phyloP scores from a whole-genome alignment of 768 basidiomycete species.

The Lactarius psammicola region DNA sequence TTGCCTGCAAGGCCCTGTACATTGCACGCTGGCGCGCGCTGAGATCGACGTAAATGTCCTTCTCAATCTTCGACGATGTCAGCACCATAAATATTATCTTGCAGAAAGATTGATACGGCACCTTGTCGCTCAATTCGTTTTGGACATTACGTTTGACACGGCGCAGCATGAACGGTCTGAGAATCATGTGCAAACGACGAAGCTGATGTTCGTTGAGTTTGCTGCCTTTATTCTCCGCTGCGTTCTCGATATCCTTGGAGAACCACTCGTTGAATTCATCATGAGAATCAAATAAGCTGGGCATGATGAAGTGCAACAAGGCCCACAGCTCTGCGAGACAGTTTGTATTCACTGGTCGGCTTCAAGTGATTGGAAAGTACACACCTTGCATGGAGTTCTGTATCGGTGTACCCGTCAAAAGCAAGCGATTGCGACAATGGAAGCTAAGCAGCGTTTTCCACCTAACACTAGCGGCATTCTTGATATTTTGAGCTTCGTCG shows the following conservation, averaged over 20 bases:
- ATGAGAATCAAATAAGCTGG: slow-evolving; percentile 96
- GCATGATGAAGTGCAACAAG: slow-evolving; percentile 99
- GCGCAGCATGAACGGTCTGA: slow-evolving; percentile 98
- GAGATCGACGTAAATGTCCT: slow-evolving; percentile 91
- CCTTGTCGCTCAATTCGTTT: slow-evolving; percentile 99
- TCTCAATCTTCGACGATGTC: slow-evolving; percentile 72
- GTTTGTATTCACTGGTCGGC: neutral
- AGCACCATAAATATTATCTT: neutral
- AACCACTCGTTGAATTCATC: slow-evolving; percentile 99
- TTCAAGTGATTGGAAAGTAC: slow-evolving; percentile 24
- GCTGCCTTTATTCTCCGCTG: slow-evolving; percentile 85
- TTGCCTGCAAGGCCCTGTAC: slow-evolving; percentile 86
- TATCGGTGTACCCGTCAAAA: slow-evolving; percentile 96
- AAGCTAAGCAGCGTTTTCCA: slow-evolving; percentile 98
- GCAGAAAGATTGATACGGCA: slow-evolving; percentile 33
- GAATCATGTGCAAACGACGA: slow-evolving; percentile 93
- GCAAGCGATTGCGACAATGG: slow-evolving; percentile 90
- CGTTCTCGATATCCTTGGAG: slow-evolving; percentile 98
- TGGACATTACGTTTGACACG: slow-evolving; percentile 99
- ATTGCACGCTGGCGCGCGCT: slow-evolving; percentile 89
- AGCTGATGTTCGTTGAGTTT: slow-evolving; percentile 94
- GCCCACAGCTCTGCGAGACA: slow-evolving; percentile 85
- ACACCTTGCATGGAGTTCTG: slow-evolving; percentile 99
- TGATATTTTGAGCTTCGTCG: slow-evolving; percentile 99
- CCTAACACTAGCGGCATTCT: slow-evolving; percentile 91